These are phyloP conservation scores for Gracilaria caudata DNA, from an alignment of 23 red algal species.

Conservation along the genomic window DNA sequence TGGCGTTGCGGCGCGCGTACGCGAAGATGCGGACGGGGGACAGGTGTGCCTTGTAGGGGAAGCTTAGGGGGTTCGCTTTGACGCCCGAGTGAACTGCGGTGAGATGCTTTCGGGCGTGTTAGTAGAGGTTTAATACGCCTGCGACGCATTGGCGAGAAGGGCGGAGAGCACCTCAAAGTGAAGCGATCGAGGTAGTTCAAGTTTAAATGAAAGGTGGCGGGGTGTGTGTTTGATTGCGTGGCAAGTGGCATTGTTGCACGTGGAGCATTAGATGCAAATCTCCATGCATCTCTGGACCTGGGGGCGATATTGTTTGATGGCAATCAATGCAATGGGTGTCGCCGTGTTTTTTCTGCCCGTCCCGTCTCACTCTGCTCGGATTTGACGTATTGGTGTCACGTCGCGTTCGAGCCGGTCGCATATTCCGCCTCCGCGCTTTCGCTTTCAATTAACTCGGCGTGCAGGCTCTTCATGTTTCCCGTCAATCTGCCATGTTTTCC, in stretches of 20 bases:
- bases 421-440: not conserved
- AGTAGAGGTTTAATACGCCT: not conserved
- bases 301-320: not conserved
- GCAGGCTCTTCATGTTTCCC: not conserved
- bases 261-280: constrained; percentile 25
- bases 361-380: not conserved
- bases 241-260: not conserved
- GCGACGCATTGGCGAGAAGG: constrained; percentile 10
- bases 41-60: not conserved
- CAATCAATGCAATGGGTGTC: not conserved
- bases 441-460: constrained; percentile 18
- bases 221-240: not conserved
- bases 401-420: not conserved
- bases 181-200: not conserved
- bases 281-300: not conserved
- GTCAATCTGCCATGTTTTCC: not conserved
- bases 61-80: not conserved
- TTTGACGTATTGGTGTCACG: not conserved
- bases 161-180: not conserved
- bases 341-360: not conserved
- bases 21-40: constrained; percentile 16
- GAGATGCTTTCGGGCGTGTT: not conserved
- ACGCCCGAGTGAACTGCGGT: not conserved
- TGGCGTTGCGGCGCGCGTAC: constrained; percentile 31
- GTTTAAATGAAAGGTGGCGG: not conserved